These are phyloP conservation scores for Microbotryum lychnidis-dioicae DNA, from an alignment of 1,284 basidiomycete genomes.

Conservation along the genomic window DNA sequence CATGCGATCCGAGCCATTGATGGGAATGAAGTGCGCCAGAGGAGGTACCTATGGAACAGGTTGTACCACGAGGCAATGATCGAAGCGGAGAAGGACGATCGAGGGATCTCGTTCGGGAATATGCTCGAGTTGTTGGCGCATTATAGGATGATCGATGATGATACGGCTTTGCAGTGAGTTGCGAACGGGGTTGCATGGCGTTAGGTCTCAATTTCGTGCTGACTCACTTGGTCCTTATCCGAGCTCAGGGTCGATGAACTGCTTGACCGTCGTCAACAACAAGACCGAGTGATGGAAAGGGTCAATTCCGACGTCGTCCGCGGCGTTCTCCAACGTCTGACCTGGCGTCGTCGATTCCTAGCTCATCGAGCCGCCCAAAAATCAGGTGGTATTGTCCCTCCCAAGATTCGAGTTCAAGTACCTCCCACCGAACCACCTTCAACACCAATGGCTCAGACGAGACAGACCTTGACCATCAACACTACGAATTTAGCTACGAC, in stretches of 20 bases:
- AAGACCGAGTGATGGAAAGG: slow-evolving; percentile 67
- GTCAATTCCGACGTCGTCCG: slow-evolving; percentile 76
- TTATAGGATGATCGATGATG: slow-evolving; percentile 84
- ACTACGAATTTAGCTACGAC: too few species aligned
- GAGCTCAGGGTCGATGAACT: slow-evolving; percentile 65
- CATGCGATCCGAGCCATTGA: slow-evolving; percentile 58
- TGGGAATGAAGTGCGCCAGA: slow-evolving; percentile 53
- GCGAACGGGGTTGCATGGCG: neutral
- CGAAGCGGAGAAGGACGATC: slow-evolving; percentile 54
- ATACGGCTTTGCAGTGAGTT: slow-evolving; percentile 71
- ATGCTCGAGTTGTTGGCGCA: slow-evolving; percentile 86
- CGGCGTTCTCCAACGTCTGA: slow-evolving; percentile 66
- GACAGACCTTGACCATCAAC: too few species aligned
- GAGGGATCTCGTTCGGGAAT: slow-evolving; percentile 81
- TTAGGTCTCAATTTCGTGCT: neutral
- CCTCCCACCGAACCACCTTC: too few species aligned
- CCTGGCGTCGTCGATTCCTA: slow-evolving; percentile 61
- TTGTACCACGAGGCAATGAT: slow-evolving; percentile 79
- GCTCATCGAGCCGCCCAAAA: neutral
- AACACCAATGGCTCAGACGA: too few species aligned
- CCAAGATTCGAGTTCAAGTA: too few species aligned
- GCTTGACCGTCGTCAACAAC: slow-evolving; percentile 63
- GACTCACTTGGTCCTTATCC: neutral
- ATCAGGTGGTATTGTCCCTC: too few species aligned
- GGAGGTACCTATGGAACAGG: slow-evolving; percentile 61